phyloP scores from a whole-genome alignment of 2,329 filamentous ascomycete species.

The Xylariaceae sp. region DNA sequence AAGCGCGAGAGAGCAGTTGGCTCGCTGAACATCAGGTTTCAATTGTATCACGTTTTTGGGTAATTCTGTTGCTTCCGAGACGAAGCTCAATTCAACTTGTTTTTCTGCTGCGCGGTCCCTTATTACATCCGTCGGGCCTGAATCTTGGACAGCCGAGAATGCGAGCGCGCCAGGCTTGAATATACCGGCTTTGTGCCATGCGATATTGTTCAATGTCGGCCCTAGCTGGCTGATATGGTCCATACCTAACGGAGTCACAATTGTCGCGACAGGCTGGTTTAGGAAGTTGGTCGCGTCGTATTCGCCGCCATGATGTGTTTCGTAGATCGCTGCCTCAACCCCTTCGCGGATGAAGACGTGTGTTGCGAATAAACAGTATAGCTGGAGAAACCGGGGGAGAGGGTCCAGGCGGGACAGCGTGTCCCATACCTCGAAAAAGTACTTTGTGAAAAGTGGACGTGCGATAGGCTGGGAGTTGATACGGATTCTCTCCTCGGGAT shows the following conservation, averaged over 20 bases:
- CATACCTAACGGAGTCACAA: constrained; percentile 45
- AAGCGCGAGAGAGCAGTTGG: constrained; percentile 34
- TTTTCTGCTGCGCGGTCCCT: constrained; percentile 35
- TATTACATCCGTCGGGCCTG: constrained; percentile 32
- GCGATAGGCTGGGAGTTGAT: constrained; percentile 39
- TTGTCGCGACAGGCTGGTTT: constrained; percentile 39
- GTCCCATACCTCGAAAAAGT: constrained; percentile 46
- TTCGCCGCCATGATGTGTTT: constrained; percentile 45
- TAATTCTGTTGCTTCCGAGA: constrained; percentile 24
- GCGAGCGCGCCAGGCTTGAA: constrained; percentile 41
- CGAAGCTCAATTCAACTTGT: constrained; percentile 27
- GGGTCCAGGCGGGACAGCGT: constrained; percentile 20
- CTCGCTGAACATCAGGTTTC: constrained; percentile 28
- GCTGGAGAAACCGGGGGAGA: constrained; percentile 32
- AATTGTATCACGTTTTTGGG: constrained; percentile 15
- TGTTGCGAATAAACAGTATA: constrained; percentile 40
- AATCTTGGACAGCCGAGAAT: constrained; percentile 37
- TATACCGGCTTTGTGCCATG: constrained; percentile 53
- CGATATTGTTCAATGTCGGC: constrained; percentile 44
- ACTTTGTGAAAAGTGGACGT: constrained; percentile 39
- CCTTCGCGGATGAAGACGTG: constrained; percentile 45
- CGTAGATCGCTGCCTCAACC: constrained; percentile 44
- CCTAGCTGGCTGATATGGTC: constrained; percentile 46
- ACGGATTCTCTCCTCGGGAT: constrained; percentile 42
- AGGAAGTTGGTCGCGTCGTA: constrained; percentile 50